A percentile compares a stretch with the other conserved stretches of the same genome.
phyloP scores from a whole-genome alignment of 2,329 filamentous ascomycete genomes.

The Arthrobotrys megalospora region DNA sequence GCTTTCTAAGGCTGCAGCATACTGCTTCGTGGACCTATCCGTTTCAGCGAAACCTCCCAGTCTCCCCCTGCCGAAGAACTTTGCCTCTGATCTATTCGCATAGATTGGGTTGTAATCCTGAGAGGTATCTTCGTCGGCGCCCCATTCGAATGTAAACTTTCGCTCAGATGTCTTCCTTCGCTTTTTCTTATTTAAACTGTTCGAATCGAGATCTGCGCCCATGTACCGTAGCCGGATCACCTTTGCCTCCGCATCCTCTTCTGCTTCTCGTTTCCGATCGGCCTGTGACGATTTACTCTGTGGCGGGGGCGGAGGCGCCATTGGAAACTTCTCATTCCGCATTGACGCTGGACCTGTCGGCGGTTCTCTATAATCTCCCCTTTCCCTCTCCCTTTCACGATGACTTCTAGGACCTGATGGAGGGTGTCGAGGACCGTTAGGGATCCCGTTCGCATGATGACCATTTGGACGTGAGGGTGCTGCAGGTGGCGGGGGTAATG shows the following conservation, averaged over 20 bases:
- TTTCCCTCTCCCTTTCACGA: constrained; percentile 61
- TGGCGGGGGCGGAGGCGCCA: constrained; percentile 61
- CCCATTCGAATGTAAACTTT: constrained; percentile 99
- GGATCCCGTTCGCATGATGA: constrained; percentile 62
- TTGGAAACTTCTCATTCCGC: constrained; percentile 63
- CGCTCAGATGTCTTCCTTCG: constrained; percentile 90
- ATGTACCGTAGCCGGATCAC: constrained; percentile 87
- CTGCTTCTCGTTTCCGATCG: constrained; percentile 64
- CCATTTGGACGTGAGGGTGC: constrained; percentile 59
- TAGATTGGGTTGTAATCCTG: constrained; percentile 86
- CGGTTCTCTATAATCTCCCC: constrained; percentile 62
- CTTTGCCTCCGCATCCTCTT: constrained; percentile 79
- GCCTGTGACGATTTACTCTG: constrained; percentile 64
- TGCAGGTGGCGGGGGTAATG: constrained; percentile 29
- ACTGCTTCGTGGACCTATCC: constrained; percentile 71
- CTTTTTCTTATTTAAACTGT: constrained; percentile 95
- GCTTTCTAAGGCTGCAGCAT: constrained; percentile 79
- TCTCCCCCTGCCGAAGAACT: constrained; percentile 79
- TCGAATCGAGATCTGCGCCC: constrained; percentile 86
- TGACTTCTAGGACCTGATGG: constrained; percentile 62
- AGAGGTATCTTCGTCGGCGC: constrained; percentile 92
- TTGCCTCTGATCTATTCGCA: constrained; percentile 76
- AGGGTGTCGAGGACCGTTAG: constrained; percentile 61
- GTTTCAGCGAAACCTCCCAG: constrained; percentile 75
- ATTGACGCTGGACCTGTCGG: constrained; percentile 65